phyloP scores from a whole-genome alignment of 257 asterid species.

The Catharanthus roseus region DNA sequence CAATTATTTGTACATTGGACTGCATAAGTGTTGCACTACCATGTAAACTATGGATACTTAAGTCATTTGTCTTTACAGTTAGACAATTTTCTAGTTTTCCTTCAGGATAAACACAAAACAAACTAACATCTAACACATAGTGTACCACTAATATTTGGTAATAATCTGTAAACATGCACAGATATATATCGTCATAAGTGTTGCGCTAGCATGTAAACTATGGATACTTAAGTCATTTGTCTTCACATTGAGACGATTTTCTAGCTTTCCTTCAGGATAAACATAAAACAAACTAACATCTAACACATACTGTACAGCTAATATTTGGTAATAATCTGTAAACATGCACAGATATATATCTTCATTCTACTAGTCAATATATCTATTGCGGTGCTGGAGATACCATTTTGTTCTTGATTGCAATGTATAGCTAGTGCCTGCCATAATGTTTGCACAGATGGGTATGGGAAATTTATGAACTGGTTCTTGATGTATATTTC shows the following conservation, averaged over 20 bases:
- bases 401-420: not conserved
- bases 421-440: not conserved
- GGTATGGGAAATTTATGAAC: conserved; percentile 5
- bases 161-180: not conserved
- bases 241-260: not conserved
- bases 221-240: not conserved
- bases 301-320: not conserved
- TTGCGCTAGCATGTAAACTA: not conserved
- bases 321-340: not conserved
- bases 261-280: not conserved
- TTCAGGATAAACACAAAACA: not conserved
- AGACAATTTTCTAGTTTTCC: not conserved
- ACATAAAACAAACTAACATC: not conserved
- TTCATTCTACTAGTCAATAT: not conserved
- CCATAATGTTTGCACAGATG: not conserved
- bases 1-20: not conserved
- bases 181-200: not conserved
- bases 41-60: not conserved
- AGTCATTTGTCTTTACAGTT: not conserved
- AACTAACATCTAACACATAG: not conserved
- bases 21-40: not conserved
- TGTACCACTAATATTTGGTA: not conserved
- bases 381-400: not conserved
- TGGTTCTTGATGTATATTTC: conserved; percentile 22
- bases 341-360: not conserved